A percentile compares a stretch with the other conserved stretches of the same genome.
Conservation (phyloP, 495 filamentous ascomycete genomes). For the Hypoxylon perforatum region DNA sequence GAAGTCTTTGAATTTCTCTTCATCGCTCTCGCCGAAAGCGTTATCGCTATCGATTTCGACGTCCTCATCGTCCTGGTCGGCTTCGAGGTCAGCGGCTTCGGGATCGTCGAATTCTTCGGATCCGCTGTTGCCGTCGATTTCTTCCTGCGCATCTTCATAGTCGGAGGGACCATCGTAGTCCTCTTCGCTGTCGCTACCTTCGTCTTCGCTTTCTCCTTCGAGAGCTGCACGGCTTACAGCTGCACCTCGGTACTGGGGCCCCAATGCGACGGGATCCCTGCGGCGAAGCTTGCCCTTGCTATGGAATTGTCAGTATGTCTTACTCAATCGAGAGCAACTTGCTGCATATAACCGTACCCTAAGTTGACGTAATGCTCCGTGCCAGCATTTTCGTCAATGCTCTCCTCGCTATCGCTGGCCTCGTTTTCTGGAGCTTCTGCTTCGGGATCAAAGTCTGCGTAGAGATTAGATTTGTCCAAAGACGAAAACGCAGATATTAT, state of each 20-base stretch:
- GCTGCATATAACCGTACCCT: conserved; percentile 62
- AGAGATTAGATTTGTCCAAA: conserved; percentile 23
- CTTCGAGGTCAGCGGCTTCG: conserved; percentile 58
- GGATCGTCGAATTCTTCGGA: conserved; percentile 60
- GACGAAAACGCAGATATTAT: not conserved
- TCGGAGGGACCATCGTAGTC: conserved; percentile 29
- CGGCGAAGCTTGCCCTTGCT: conserved; percentile 90
- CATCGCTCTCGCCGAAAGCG: conserved; percentile 69
- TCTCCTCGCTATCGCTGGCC: conserved; percentile 66
- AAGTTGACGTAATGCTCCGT: conserved; percentile 89
- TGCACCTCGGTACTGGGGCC: conserved; percentile 84
- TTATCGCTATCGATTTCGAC: conserved; percentile 73
- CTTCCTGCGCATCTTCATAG: conserved; percentile 41
- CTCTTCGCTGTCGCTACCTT: conserved; percentile 52
- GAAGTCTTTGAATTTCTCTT: conserved; percentile 66
- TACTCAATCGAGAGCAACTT: not conserved
- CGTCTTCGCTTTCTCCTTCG: conserved; percentile 58
- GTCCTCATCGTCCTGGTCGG: conserved; percentile 56
- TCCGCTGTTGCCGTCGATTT: conserved; percentile 43
- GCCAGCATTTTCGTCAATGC: conserved; percentile 62
- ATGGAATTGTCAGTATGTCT: conserved; percentile 12
- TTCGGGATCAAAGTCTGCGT: conserved; percentile 88
- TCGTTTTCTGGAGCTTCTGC: conserved; percentile 65
- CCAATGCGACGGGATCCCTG: conserved; percentile 70
- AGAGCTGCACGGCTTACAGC: conserved; percentile 79